Percentiles rank a stretch among this genome's conserved stretches.
Conservation (phyloP, 2,329 filamentous ascomycete genomes). For the Aureobasidium musti region DNA sequence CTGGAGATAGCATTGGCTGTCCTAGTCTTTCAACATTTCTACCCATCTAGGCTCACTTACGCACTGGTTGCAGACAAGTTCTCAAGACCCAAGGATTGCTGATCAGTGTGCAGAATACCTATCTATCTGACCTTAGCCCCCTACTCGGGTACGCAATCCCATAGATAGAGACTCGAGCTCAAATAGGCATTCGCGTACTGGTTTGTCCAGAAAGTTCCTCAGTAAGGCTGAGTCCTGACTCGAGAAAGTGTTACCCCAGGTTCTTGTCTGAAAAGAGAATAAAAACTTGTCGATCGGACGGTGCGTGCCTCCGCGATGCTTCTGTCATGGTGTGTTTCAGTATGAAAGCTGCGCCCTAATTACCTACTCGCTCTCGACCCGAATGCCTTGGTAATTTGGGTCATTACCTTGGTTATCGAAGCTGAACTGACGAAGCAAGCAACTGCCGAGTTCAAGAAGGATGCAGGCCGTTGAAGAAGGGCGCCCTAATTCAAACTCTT, state of each 20-base stretch:
- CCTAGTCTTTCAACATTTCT: too few species aligned
- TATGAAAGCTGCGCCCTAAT: neutral
- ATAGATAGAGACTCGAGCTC: neutral
- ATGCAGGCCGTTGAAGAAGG: neutral
- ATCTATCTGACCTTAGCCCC: neutral
- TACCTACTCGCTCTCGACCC: neutral
- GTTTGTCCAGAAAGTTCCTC: neutral
- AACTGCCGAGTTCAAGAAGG: constrained; percentile 9
- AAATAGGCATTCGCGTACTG: neutral
- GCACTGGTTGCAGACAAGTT: too few species aligned
- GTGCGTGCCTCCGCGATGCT: neutral
- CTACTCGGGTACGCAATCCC: neutral
- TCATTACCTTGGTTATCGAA: neutral
- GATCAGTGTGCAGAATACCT: neutral
- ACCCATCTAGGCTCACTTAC: too few species aligned
- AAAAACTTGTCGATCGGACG: constrained; percentile 22
- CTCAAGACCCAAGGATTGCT: too few species aligned
- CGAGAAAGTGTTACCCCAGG: neutral
- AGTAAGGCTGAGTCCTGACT: constrained; percentile 6
- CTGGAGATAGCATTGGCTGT: too few species aligned
- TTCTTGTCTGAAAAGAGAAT: neutral
- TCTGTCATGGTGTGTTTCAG: constrained; percentile 17
- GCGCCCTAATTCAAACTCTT: neutral
- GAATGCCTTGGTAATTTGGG: neutral
- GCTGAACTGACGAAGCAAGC: neutral